Base-by-base conservation (phyloP, 1,284 basidiomycete genomes). In the Moniliophthora roreri region DNA sequence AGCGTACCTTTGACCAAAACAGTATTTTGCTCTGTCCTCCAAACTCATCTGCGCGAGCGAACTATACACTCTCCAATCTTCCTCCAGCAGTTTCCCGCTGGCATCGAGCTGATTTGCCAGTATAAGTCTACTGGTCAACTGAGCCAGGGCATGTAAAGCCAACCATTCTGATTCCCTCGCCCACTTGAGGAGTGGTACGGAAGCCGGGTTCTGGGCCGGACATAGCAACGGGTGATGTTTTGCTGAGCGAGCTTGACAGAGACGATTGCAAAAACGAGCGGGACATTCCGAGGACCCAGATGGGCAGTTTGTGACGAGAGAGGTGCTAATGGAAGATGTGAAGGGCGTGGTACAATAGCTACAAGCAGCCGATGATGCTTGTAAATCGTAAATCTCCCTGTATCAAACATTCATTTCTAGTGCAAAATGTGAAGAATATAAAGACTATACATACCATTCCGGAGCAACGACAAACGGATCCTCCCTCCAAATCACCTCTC, bases 401-500 rank as follows among this genome's bases (percentile, higher is more conserved):
- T 26, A 54, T 50, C 2, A 40, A 16, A 50, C 20, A 4, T 51
- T 26, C 48, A 47, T 51, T 56, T 32, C 28, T 32, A 32, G 13
- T 10, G 16, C 6, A 32, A 24, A 15, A 32, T 1, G 5, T 32
- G 3, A 28, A 2, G n/a, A n/a, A n/a, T n/a, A n/a, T n/a, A n/a
- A n/a, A n/a, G n/a, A n/a, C n/a, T n/a, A 50, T 16, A 63, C 79
- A 55, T 64, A 87, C 87, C 84, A 87, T 70, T 89, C 85, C 13
- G 88, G 82, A 18, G 86, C 84, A 16, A 89, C 67, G 44, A 86
- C 67, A 62, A 85, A 89, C 0, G 85, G 86, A 62, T 89, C 85
- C 65, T 95, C 93, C 55, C 85, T 87, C 89, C 93, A 95, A 4
- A 95, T 64, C 8, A 83, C 72, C 58, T 94, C 89, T 0, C 88